These are phyloP conservation scores for Juglanconis oblonga DNA, from an alignment of 2,329 filamentous ascomycete species.

Conservation along the genomic window DNA sequence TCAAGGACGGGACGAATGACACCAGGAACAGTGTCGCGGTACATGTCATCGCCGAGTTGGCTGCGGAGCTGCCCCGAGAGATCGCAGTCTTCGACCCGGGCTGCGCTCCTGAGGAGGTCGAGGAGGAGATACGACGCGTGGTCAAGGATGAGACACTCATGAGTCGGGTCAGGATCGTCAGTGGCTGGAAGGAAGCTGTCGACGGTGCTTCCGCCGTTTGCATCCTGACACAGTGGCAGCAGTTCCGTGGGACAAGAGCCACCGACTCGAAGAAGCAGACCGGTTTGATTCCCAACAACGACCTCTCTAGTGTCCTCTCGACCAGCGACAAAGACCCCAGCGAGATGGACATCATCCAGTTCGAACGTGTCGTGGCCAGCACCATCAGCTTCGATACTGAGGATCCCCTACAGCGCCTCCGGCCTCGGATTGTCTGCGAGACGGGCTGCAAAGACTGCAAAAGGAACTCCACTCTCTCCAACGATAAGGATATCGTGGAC, in stretches of 20 bases:
- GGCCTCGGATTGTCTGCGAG: not conserved
- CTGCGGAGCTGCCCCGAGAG: conserved; percentile 45
- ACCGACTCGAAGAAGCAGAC: conserved; percentile 15
- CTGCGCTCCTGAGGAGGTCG: conserved; percentile 30
- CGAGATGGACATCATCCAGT: conserved; percentile 27
- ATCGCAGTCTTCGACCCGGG: conserved; percentile 54
- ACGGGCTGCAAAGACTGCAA: conserved; percentile 12
- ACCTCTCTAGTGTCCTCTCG: not conserved
- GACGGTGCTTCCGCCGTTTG: conserved; percentile 43
- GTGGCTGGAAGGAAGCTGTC: conserved; percentile 42
- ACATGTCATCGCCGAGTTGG: conserved; percentile 48
- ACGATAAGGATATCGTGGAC: conserved; percentile 14
- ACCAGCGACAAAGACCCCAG: conserved; percentile 14
- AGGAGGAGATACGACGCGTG: conserved; percentile 25
- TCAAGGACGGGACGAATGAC: conserved; percentile 60
- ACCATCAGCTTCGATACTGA: conserved; percentile 14
- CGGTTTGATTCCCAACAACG: not conserved
- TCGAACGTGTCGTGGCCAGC: conserved; percentile 23
- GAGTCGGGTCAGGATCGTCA: conserved; percentile 35
- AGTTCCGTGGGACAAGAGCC: conserved; percentile 38
- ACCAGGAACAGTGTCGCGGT: conserved; percentile 55
- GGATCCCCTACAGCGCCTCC: conserved; percentile 23
- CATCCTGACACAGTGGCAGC: conserved; percentile 51
- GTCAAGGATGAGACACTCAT: conserved; percentile 26
- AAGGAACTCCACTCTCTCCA: conserved; percentile 5